phyloP scores from a whole-genome alignment of 257 asterid genomes.

The Knoxia roxburghii region DNA sequence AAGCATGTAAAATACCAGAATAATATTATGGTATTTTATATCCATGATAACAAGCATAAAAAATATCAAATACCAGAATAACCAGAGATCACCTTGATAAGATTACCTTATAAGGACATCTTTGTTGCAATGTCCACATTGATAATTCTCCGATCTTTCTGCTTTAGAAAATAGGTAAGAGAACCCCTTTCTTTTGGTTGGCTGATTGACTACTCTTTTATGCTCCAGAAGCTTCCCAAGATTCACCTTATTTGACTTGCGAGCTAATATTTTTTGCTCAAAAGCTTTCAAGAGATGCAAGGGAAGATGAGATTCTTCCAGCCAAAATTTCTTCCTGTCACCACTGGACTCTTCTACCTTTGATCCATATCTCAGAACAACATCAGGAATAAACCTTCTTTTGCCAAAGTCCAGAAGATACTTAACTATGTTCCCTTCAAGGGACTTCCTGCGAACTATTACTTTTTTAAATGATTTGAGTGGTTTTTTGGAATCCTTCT shows the following conservation, averaged over 20 bases:
- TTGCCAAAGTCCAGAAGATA: slow-evolving; percentile 97
- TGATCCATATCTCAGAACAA: slow-evolving; percentile 67
- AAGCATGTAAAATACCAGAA: too few relatives aligned
- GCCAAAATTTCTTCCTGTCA: slow-evolving; percentile 79
- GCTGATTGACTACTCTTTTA: slow-evolving; percentile 26
- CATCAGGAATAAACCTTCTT: slow-evolving; percentile 82
- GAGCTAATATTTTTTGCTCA: slow-evolving; percentile 79
- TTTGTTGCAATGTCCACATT: slow-evolving; percentile 73
- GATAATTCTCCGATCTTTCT: slow-evolving; percentile 49
- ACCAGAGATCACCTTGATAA: slow-evolving; percentile 11
- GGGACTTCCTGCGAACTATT: slow-evolving; percentile 65
- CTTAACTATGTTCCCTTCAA: slow-evolving; percentile 49
- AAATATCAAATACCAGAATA: slow-evolving; percentile 6
- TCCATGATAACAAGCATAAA: too few relatives aligned
- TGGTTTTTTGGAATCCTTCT: slow-evolving; percentile 56
- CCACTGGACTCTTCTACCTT: slow-evolving; percentile 54
- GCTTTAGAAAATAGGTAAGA: slow-evolving; percentile 73
- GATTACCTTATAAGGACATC: slow-evolving; percentile 70
- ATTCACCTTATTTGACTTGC: slow-evolving; percentile 51
- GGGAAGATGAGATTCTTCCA: slow-evolving; percentile 82
- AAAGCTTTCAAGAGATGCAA: slow-evolving; percentile 74
- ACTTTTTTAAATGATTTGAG: slow-evolving; percentile 70
- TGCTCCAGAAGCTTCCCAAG: slow-evolving; percentile 39
- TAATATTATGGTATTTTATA: too few relatives aligned
- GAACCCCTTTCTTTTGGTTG: slow-evolving; percentile 58